These are phyloP conservation scores for Favolaschia claudopus DNA, from an alignment of 768 basidiomycete genomes.

Conservation along the genomic window DNA sequence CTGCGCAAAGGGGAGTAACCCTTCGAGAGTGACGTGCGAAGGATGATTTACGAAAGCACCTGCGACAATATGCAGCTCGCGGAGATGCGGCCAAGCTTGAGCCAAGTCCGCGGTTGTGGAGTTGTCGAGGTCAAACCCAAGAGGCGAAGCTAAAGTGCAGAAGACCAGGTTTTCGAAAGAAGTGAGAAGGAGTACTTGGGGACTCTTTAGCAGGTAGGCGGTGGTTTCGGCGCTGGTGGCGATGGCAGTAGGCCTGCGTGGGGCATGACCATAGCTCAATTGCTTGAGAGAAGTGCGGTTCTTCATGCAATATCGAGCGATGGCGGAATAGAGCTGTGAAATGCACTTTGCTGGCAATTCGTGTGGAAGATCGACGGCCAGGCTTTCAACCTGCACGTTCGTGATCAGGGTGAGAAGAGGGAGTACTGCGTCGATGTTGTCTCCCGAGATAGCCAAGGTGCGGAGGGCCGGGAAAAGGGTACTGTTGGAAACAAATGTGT, in stretches of 20 bases:
- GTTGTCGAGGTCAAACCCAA: slow-evolving; percentile 8
- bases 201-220: background rate
- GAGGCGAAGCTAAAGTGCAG: background rate
- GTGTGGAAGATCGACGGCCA: too few species aligned
- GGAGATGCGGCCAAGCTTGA: background rate
- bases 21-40: background rate
- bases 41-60: background rate
- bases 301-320: too few species aligned
- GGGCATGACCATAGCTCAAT: too few species aligned
- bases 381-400: too few species aligned
- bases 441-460: too few species aligned
- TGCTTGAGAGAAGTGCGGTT: too few species aligned
- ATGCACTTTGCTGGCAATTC: too few species aligned
- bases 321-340: too few species aligned
- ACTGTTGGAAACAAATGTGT: background rate
- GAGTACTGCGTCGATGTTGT: too few species aligned
- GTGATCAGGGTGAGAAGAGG: too few species aligned
- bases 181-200: background rate
- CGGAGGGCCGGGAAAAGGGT: too few species aligned
- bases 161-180: background rate
- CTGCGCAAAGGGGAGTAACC: background rate
- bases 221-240: background rate
- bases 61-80: background rate
- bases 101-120: background rate
- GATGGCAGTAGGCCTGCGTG: too few species aligned